Percentiles rank a stretch among this genome's conserved stretches.
These are phyloP conservation scores for Antrodiella citrinella DNA, from an alignment of 768 basidiomycete species.

Conservation along the genomic window DNA sequence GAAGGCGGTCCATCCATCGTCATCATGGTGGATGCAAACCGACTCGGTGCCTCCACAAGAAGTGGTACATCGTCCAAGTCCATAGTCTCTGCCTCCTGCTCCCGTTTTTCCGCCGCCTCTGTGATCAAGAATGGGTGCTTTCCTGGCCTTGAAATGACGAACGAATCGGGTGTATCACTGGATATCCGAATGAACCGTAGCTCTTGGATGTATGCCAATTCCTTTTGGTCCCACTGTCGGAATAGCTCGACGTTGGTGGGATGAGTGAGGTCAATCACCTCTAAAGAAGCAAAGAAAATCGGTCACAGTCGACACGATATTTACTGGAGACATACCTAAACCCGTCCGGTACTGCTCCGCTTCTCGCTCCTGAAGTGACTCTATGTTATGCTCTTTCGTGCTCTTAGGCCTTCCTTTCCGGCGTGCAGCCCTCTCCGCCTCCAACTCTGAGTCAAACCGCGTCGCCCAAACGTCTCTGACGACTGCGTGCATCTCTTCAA, in stretches of 20 bases:
- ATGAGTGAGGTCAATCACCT: conserved; percentile 75
- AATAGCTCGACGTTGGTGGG: conserved; percentile 61
- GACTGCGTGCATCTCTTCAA: conserved; percentile 60
- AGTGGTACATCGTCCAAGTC: conserved; percentile 21
- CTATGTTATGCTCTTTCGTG: conserved; percentile 53
- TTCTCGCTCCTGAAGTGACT: conserved; percentile 64
- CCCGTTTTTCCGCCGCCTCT: conserved; percentile 2
- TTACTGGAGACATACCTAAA: conserved; percentile 45
- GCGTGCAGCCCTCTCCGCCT: conserved; percentile 49
- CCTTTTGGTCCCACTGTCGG: conserved; percentile 71
- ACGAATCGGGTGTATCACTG: conserved; percentile 38
- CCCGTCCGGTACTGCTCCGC: conserved; percentile 72
- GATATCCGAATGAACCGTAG: conserved; percentile 74
- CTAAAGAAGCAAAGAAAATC: conserved; percentile 28
- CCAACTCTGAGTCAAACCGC: conserved; percentile 59
- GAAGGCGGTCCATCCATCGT: conserved; percentile 27
- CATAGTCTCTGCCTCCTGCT: conserved; percentile 15
- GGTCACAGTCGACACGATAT: conserved; percentile 3
- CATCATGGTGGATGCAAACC: conserved; percentile 30
- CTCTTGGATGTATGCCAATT: conserved; percentile 59
- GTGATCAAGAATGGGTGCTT: conserved; percentile 36
- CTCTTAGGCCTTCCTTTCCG: conserved; percentile 75
- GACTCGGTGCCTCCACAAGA: conserved; percentile 22
- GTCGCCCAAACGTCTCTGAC: conserved; percentile 65
- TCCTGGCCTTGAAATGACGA: conserved; percentile 52